Percentiles rank a stretch among this genome's conserved stretches.
phyloP scores from a whole-genome alignment of 805 yeast species.

The Yarrowia hollandica region DNA sequence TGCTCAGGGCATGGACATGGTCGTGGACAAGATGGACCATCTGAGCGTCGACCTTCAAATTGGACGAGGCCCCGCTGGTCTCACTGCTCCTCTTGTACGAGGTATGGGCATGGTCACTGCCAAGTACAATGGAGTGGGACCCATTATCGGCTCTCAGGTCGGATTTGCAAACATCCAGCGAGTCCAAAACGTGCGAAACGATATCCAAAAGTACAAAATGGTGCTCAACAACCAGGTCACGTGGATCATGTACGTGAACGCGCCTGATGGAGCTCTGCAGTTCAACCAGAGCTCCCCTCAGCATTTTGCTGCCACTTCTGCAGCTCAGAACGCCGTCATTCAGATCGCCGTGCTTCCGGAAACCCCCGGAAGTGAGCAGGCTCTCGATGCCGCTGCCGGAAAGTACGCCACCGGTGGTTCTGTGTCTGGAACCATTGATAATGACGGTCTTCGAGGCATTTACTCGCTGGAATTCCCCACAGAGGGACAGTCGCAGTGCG shows the following conservation, averaged over 20 bases:
- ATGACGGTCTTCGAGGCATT: constrained; percentile 26
- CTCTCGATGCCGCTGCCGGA: constrained; percentile 65
- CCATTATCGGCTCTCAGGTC: constrained; percentile 53
- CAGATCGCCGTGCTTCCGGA: constrained; percentile 58
- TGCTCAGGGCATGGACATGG: constrained; percentile 44
- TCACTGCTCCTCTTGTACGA: constrained; percentile 49
- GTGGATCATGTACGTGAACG: constrained; percentile 66
- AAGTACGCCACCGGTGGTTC: constrained; percentile 53
- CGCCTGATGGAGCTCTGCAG: constrained; percentile 33
- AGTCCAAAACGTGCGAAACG: constrained; percentile 44
- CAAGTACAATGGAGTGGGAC: constrained; percentile 43
- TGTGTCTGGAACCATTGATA: constrained; percentile 43
- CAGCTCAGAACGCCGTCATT: constrained; percentile 53
- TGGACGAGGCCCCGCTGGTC: constrained; percentile 28
- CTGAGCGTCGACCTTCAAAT: constrained; percentile 35
- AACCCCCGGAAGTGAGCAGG: constrained; percentile 37
- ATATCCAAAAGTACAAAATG: constrained; percentile 55
- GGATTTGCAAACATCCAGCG: constrained; percentile 58
- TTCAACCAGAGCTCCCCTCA: constrained; percentile 37
- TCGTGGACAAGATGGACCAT: constrained; percentile 44
- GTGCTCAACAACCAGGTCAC: constrained; percentile 54
- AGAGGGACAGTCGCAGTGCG: constrained; percentile 35
- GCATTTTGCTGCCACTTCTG: constrained; percentile 48
- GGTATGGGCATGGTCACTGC: constrained; percentile 63
- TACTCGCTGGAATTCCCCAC: constrained; percentile 30